These are phyloP conservation scores for Irpex rosettiformis DNA, from an alignment of 1,284 basidiomycete genomes.

Conservation along the genomic window DNA sequence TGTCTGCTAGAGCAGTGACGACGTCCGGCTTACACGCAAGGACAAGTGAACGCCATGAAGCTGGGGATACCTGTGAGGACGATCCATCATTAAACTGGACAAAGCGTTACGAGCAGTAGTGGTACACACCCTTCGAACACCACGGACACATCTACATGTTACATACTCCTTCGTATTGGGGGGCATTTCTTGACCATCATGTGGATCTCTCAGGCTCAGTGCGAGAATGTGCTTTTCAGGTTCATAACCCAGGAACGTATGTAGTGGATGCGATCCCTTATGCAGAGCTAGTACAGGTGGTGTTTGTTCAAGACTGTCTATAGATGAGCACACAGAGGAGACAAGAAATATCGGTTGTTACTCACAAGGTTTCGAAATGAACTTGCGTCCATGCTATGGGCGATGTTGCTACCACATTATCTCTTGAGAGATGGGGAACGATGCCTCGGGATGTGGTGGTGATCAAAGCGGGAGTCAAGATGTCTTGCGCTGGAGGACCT, in stretches of 20 bases:
- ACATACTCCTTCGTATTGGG: slow-evolving; percentile 60
- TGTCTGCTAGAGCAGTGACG: slow-evolving; percentile 68
- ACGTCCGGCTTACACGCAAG: slow-evolving; percentile 61
- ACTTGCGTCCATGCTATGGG: slow-evolving; percentile 62
- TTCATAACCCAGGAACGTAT: slow-evolving; percentile 55
- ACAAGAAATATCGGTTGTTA: slow-evolving; percentile 13
- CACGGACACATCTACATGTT: slow-evolving; percentile 58
- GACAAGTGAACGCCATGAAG: slow-evolving; percentile 51
- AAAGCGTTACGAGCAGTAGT: neutral
- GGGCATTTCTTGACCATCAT: slow-evolving; percentile 62
- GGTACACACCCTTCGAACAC: slow-evolving; percentile 62
- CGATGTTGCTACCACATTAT: slow-evolving; percentile 46
- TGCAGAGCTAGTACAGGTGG: slow-evolving; percentile 60
- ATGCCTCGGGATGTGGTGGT: slow-evolving; percentile 67
- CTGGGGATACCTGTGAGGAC: slow-evolving; percentile 45
- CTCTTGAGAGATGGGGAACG: slow-evolving; percentile 69
- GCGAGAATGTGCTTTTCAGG: slow-evolving; percentile 48
- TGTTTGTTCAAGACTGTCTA: slow-evolving; percentile 52
- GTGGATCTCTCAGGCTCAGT: slow-evolving; percentile 63
- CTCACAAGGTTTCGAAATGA: slow-evolving; percentile 81
- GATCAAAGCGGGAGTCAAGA: slow-evolving; percentile 61
- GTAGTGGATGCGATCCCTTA: slow-evolving; percentile 46
- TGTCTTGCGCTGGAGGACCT: slow-evolving; percentile 23
- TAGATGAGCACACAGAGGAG: slow-evolving; percentile 7
- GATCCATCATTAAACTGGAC: neutral